Evolutionary conservation across 2,329 filamentous ascomycete species (phyloP), one percentile per base, ranked within the genome.

Genomic region (Raffaelea ambrosiae): DNA sequence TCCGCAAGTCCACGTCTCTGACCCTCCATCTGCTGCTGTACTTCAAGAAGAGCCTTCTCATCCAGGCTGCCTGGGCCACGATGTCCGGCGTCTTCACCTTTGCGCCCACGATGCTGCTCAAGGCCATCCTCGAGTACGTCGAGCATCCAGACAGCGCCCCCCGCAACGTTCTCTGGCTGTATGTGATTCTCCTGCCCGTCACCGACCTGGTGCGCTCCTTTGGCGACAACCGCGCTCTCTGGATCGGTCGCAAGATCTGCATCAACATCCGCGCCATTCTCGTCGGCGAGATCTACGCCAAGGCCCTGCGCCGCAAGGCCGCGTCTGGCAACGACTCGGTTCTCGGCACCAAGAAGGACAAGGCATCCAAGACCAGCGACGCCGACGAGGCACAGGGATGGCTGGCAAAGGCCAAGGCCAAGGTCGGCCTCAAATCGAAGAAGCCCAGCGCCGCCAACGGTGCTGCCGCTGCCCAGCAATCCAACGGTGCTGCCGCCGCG

Each of bases 211-310:
- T 93, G 21, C 86, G 89, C 50, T 93, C 91, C 5, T 73, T 95
- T 20, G 83, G 83, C 29, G 88, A 93, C 64, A 87, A 86, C 19
- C 86, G 93, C 63, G 87, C 88, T 9, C 74, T 98, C 0, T 98
- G 88, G 86, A 85, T 95, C 50, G 93, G 93, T 16, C 84, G 93
- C 48, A 95, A 89, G 65, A 86, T 97, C 52, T 96, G 90, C 66
- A 91, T 98, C 58, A 84, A 88, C 52, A 75, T 97, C 40, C 85
- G 91, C 53, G 90, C 93, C 44, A 93, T 98, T 60, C 89, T 98
- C 53, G 88, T 98, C 55, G 93, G 93, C 48, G 93, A 98, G 60
- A 93, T 98, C 42, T 98, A 98, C 63, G 87, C 89, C 49, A 98
- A 98, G 68, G 88, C 93, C 2, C 75, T 98, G 18, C 83, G 94